Evolutionary conservation across 1,284 basidiomycete genomes (phyloP), one percentile per base, ranked within the genome.

Genomic region (Apiotrichum porosum): DNA sequence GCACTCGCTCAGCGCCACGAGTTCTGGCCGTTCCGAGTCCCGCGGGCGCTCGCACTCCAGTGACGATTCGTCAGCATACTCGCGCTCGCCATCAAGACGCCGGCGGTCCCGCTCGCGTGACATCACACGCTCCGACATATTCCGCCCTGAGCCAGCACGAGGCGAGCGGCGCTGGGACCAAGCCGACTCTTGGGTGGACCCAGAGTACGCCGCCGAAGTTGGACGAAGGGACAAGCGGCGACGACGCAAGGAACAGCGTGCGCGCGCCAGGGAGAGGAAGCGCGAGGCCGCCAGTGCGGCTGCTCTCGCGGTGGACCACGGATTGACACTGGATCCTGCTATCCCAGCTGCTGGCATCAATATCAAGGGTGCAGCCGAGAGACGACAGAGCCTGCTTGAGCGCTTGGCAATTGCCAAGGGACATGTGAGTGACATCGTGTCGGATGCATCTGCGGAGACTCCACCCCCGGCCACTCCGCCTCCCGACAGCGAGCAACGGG

Each of bases 181-280:
- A 42, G 51, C 58, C 8, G 71, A 72, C 52, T 56, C 55, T 9
- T 73, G 69, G 69, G 44, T 71, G 3, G 62, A 72, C 49, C 68
- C 69, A 1, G 62, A 65, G 18, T 62, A 60, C 37, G 53, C 37
- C 9, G 39, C 36, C 24, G 37, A 44, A 37, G 31, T 39, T 4
- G 39, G 28, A 2, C 23, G 23, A 8, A 26, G 22, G 9, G 32
- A 23, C 9, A 37, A 30, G 26, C 39, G 40, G 18, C 33, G 46
- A 21, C 38, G 45, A 34, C 43, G 47, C 22, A 30, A 31, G 22
- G 40, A 46, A 9, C 44, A 37, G 33, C 30, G 41, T 8, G 28
- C 33, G 21, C 33, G 38, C 28, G 32, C 18, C 36, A 37, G 41
- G 28, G 44, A 19, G 28, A 31, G 30, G 17, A n/a, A 8, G 42